Evolutionary conservation across 2,329 filamentous ascomycete genomes (phyloP).

Genomic region (Alternaria consortialis): DNA sequence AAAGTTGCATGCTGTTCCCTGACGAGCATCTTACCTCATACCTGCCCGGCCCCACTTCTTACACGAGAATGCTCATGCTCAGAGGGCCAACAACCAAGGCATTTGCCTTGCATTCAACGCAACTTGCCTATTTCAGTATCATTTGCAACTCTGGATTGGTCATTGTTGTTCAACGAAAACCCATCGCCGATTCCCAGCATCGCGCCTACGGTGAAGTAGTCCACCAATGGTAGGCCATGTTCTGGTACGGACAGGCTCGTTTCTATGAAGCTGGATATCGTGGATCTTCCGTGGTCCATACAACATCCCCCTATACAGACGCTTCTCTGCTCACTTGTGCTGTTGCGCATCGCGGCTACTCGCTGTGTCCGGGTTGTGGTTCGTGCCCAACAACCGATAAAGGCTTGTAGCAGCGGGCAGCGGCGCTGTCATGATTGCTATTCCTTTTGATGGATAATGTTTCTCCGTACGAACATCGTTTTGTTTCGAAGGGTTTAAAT

Average conservation of each 20-base stretch:
- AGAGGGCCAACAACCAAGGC: not conserved
- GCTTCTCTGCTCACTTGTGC: too few relatives aligned
- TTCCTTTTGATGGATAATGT: too few relatives aligned
- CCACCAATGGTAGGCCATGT: not conserved
- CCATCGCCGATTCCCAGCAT: not conserved
- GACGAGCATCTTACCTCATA: constrained; percentile 22
- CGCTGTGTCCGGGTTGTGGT: not conserved
- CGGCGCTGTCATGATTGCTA: not conserved
- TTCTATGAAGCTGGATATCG: not conserved
- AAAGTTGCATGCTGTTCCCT: constrained; percentile 1
- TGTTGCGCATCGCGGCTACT: not conserved
- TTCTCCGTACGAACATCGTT: not conserved
- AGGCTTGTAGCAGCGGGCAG: not conserved
- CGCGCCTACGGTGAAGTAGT: not conserved
- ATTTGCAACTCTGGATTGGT: not conserved
- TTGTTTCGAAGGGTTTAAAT: not conserved
- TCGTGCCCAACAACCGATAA: not conserved
- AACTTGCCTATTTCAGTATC: not conserved
- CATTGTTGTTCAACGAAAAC: not conserved
- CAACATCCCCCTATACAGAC: too few relatives aligned
- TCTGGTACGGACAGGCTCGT: not conserved
- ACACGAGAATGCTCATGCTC: not conserved
- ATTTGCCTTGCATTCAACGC: not conserved
- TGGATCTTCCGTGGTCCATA: too few relatives aligned
- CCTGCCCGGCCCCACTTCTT: not conserved